Evolutionary conservation across 1,284 basidiomycete genomes (phyloP).

Genomic region (Malassezia brasiliensis): DNA sequence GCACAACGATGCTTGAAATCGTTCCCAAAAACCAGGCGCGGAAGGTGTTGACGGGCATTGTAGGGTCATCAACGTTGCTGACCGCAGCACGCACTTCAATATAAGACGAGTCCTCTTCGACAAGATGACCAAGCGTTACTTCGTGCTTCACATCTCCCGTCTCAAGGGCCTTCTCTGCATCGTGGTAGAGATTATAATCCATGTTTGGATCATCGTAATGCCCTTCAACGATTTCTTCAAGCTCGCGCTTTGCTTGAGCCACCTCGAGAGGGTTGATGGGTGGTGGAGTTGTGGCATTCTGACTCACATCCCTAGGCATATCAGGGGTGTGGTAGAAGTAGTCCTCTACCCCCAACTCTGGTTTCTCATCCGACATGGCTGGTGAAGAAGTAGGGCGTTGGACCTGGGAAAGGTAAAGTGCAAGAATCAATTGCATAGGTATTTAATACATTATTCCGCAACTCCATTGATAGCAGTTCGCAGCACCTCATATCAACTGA

Average conservation of each 20-base stretch:
- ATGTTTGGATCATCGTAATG: conserved; percentile 21
- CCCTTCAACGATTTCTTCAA: background rate
- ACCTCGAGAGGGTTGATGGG: background rate
- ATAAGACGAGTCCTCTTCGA: conserved; percentile 37
- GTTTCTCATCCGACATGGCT: background rate
- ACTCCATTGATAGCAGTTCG: too few relatives aligned
- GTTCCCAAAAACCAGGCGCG: conserved; percentile 34
- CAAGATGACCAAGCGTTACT: conserved; percentile 12
- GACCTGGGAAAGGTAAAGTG: too few relatives aligned
- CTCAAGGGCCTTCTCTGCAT: conserved; percentile 17
- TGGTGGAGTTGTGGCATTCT: too few relatives aligned
- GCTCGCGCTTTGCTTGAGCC: background rate
- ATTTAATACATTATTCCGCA: too few relatives aligned
- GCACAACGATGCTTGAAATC: conserved; percentile 23
- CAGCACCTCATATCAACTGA: too few relatives aligned
- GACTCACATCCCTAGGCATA: too few relatives aligned
- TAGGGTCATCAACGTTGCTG: conserved; percentile 36
- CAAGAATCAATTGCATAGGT: too few relatives aligned
- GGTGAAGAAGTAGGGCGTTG: too few relatives aligned
- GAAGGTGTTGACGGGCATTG: conserved; percentile 34
- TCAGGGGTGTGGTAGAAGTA: background rate
- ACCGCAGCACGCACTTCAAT: conserved; percentile 37
- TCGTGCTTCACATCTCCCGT: conserved; percentile 17
- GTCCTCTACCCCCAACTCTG: background rate
- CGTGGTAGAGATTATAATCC: conserved; percentile 6